Evolutionary conservation across 805 yeast species (phyloP).

Genomic region (Pichia kluyveri): DNA sequence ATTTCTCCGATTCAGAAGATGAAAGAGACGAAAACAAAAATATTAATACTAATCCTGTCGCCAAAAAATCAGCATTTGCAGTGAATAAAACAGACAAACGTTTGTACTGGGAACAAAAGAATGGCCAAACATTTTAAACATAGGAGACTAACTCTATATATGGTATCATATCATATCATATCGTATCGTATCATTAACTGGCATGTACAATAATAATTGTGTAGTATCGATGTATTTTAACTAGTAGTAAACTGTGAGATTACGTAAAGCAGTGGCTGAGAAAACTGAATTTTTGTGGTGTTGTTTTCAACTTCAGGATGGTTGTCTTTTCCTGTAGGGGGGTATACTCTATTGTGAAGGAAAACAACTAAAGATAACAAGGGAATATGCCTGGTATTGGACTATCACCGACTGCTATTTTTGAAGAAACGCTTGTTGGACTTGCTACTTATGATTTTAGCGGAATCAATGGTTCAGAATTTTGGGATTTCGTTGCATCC

Average conservation of each 20-base stretch:
- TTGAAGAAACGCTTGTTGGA: slow-evolving; percentile 24
- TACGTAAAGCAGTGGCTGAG: too few relatives aligned
- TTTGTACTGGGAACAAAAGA: slow-evolving; percentile 46
- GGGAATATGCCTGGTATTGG: too few relatives aligned
- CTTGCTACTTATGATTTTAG: slow-evolving; percentile 27
- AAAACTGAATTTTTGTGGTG: too few relatives aligned
- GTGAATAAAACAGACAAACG: slow-evolving; percentile 63
- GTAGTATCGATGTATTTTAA: too few relatives aligned
- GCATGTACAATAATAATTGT: too few relatives aligned
- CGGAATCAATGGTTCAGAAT: slow-evolving; percentile 23
- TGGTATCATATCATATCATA: too few relatives aligned
- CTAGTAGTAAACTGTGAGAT: too few relatives aligned
- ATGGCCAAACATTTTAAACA: slow-evolving; percentile 42
- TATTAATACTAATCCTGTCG: neutral
- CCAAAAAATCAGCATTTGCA: slow-evolving; percentile 45
- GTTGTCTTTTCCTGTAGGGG: too few relatives aligned
- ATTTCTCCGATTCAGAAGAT: slow-evolving; percentile 31
- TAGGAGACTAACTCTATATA: too few relatives aligned
- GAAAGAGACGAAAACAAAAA: neutral
- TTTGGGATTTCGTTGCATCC: slow-evolving; percentile 25
- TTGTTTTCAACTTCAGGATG: neutral
- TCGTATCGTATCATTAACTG: too few relatives aligned
- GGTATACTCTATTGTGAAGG: too few relatives aligned
- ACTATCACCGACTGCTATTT: slow-evolving; percentile 27
- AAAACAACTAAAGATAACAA: too few relatives aligned